A percentile compares a stretch with the other conserved stretches of the same genome.
Evolutionary conservation across 805 yeast species (phyloP).

Genomic region (Monosporozyma unispora): DNA sequence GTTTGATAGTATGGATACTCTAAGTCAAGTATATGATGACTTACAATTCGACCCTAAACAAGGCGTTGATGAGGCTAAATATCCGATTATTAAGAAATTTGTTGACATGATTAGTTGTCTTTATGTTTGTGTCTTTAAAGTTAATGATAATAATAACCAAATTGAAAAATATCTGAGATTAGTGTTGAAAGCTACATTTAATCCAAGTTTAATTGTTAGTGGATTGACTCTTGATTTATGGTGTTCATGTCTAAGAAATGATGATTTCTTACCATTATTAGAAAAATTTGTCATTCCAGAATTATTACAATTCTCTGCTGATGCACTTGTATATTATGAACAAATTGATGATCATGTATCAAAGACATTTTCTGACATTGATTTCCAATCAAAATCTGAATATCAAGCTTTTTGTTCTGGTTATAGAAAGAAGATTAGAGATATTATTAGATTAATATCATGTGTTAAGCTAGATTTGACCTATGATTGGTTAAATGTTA

Average conservation of each 20-base stretch:
- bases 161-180: conserved; percentile 59
- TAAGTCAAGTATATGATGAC: conserved; percentile 52
- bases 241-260: conserved; percentile 82
- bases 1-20: conserved; percentile 68
- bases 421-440: conserved; percentile 79
- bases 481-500: conserved; percentile 66
- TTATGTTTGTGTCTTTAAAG: conserved; percentile 48
- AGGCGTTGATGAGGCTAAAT: conserved; percentile 69
- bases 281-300: conserved; percentile 50
- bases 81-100: conserved; percentile 76
- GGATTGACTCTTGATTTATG: conserved; percentile 89
- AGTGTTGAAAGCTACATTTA: conserved; percentile 71
- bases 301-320: conserved; percentile 66
- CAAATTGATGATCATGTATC: conserved; percentile 58
- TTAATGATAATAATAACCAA: conserved; percentile 41
- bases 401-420: conserved; percentile 64
- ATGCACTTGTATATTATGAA: conserved; percentile 66
- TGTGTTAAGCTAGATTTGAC: conserved; percentile 82
- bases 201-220: conserved; percentile 79
- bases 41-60: conserved; percentile 46
- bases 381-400: conserved; percentile 83
- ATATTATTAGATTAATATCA: conserved; percentile 77
- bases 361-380: conserved; percentile 63
- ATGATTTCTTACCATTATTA: conserved; percentile 44
- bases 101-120: conserved; percentile 69